Base-by-base conservation (phyloP, 306 rosid genomes). In the Alnus rubra region DNA sequence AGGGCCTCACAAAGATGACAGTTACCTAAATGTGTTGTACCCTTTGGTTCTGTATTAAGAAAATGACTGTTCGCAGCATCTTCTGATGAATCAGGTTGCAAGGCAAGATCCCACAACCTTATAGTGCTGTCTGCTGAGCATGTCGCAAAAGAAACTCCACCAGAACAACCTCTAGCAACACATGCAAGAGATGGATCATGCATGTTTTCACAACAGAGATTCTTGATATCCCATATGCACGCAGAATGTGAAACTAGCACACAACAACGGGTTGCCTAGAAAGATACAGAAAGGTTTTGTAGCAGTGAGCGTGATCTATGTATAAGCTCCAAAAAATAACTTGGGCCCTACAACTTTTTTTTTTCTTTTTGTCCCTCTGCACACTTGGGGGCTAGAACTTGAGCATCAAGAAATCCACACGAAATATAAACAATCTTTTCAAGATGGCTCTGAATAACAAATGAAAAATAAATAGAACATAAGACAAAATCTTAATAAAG, bases 161-260 rank as follows among this genome's bases (percentile, higher is more conserved):
- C 97, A 2, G 81, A 84, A 85, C 94, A 92, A 74, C 97, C 94
- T 90, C 90, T 90, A 71, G 97, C 93, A 80, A 87, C 81, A 82
- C 97, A 92, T 74, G 92, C 92, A 78, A 87, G 86, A 78, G 94
- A 87, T 55, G 91, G 87, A 79, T 90, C 92, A 56, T 92, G 97
- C 83, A 82, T 77, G 84, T 92, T 87, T 81, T 92, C 91, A 55
- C 97, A 90, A 83, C 94, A 90, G 65, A 92, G 87, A 87, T 83
- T 88, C 87, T 87, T 90, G 92, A 92, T 85, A 84, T 92, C 97
- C 93, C 94, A 92, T 84, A 92, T 92, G 85, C 94, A 90, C 1
- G 88, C 86, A 79, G 94, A 89, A 89, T 92, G 97, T 69, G 97
- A 88, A 83, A 87, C 91, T 76, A 92, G 88, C 84, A 83, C 86